Conservation (phyloP, 2,329 filamentous ascomycete genomes). For the Tolypocladium album region DNA sequence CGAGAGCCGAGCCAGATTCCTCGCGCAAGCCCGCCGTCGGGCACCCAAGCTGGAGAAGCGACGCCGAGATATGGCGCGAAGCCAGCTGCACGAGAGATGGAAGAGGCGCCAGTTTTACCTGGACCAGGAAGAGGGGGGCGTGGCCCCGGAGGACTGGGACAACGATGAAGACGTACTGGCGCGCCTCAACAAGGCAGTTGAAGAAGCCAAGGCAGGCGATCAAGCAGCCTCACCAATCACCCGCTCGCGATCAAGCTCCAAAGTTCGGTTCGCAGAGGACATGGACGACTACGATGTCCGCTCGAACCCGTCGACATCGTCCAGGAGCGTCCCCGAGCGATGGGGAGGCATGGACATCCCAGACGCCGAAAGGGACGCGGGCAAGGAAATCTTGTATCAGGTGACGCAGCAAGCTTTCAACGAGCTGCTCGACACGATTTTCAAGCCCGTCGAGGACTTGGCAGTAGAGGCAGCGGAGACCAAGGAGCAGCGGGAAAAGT, state of each 20-base stretch:
- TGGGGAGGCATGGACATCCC: conserved; percentile 74
- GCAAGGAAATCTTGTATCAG: conserved; percentile 83
- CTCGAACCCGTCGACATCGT: conserved; percentile 64
- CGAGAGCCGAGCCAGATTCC: conserved; percentile 27
- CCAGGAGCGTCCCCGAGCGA: conserved; percentile 59
- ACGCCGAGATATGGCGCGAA: conserved; percentile 33
- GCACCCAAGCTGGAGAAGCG: conserved; percentile 27
- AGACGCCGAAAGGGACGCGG: conserved; percentile 70
- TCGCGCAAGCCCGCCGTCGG: conserved; percentile 22
- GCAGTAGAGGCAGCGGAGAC: conserved; percentile 58
- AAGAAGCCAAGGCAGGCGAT: conserved; percentile 32
- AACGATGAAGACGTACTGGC: conserved; percentile 46
- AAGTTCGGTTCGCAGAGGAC: conserved; percentile 67
- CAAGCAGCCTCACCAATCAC: conserved; percentile 12
- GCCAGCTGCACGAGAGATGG: conserved; percentile 60
- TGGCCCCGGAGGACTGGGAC: conserved; percentile 53
- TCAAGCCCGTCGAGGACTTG: conserved; percentile 69
- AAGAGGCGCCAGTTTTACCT: conserved; percentile 69
- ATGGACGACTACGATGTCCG: conserved; percentile 57
- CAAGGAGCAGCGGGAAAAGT: conserved; percentile 47
- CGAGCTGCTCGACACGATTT: conserved; percentile 78
- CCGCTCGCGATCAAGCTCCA: conserved; percentile 61
- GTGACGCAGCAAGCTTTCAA: conserved; percentile 86
- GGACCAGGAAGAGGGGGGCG: conserved; percentile 71
- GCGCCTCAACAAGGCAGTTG: conserved; percentile 15